These are phyloP conservation scores for Wallacemonas sp. DNA, from an alignment of 208 protist genomes.

Conservation along the genomic window DNA sequence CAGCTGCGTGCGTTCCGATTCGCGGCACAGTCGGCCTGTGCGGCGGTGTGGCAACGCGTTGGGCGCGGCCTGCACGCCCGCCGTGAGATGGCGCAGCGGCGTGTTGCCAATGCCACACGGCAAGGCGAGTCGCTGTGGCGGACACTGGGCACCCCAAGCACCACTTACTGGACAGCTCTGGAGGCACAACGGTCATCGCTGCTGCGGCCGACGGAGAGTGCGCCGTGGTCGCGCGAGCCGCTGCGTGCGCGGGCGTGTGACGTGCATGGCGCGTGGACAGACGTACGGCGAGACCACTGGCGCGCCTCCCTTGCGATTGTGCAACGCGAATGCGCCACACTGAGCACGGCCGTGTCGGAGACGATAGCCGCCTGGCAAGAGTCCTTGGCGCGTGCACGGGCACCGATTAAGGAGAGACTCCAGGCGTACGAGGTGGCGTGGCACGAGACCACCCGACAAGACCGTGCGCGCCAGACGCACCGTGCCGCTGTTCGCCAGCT, in stretches of 20 bases:
- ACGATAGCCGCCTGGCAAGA: neutral
- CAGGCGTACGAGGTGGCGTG: neutral
- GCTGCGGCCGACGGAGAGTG: neutral
- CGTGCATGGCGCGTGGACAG: neutral
- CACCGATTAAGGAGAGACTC: neutral
- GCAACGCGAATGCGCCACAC: neutral
- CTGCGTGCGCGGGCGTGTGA: neutral
- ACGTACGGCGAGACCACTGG: neutral
- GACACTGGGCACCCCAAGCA: neutral
- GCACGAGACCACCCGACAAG: neutral
- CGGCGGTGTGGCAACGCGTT: neutral
- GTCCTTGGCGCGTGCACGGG: neutral
- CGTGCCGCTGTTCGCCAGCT: neutral
- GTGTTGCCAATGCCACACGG: neutral
- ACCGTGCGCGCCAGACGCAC: neutral
- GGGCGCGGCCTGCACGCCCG: neutral
- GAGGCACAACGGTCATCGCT: neutral
- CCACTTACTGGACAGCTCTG: neutral
- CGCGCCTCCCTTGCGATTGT: neutral
- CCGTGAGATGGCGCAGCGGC: neutral
- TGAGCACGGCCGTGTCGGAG: neutral
- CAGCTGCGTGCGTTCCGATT: neutral
- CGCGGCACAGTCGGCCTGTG: neutral
- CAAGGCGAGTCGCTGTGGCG: neutral
- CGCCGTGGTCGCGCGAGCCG: neutral